Evolutionary conservation across 768 basidiomycete genomes (phyloP), one percentile per base, ranked within the genome.

Genomic region (Phylloporus rhodoxanthus): DNA sequence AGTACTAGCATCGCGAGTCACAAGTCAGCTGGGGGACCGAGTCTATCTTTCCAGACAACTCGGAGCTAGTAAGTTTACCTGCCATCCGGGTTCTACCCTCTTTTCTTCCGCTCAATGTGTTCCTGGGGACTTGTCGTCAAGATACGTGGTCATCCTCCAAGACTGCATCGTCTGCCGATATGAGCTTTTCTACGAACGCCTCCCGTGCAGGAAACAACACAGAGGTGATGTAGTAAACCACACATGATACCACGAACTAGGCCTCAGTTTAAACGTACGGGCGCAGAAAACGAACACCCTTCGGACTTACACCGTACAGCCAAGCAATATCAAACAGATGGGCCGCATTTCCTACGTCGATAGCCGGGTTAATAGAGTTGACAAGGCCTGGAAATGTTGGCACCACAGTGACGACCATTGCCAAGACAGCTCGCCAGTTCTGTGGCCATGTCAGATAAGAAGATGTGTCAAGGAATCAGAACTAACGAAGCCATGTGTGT

Each of bases 351-450:
- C 86, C 87, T 33, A 90, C 81, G 0, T 72, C 47, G 60, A 93
- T 78, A 11, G 65, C 70, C 2, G 78, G 64, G 59, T 87, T 84
- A 68, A 95, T 90, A 36, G 80, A 81, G 57, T 80, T 75, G 51
- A 87, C 78, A 43, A 94, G 74, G 2, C 91, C 91, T 1, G 91
- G 91, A 15, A 94, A 59, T 50, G 76, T 82, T 4, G 86, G 86
- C 1, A 80, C 73, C 0, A 90, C 80, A 4, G 87, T 65, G 19
- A 91, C 61, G 10, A 91, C 67, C 0, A 90, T 81, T 2, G 79
- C 74, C 3, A 78, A 75, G 2, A 78, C 77, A 0, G 90, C 89
- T 21, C 89, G 75, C 86, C 89, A 91, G 67, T 94, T 93, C 85
- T 89, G 41, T 34, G 20, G 38, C 37, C 20, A 33, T 40, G 20